Conservation (phyloP, 2,329 filamentous ascomycete species). For the Monilinia vaccinii-corymbosi region DNA sequence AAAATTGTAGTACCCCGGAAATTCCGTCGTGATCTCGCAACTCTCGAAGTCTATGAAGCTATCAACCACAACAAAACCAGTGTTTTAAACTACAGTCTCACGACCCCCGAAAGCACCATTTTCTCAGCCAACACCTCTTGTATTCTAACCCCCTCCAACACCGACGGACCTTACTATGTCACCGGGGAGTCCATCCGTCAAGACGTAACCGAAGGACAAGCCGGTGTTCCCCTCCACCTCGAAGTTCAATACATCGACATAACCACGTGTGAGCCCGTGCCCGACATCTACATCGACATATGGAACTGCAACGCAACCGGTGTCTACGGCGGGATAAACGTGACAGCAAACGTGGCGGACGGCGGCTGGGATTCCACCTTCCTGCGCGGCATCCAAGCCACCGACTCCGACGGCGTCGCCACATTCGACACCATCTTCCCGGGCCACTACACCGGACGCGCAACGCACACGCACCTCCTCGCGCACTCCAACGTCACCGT, state of each 20-base stretch:
- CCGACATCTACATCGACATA: conserved; percentile 29
- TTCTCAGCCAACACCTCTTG: conserved; percentile 39
- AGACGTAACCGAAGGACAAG: conserved; percentile 39
- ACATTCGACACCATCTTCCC: conserved; percentile 36
- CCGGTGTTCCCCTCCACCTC: conserved; percentile 39
- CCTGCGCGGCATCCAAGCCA: conserved; percentile 34
- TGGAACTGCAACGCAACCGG: conserved; percentile 35
- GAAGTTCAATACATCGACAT: conserved; percentile 45
- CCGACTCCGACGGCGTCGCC: conserved; percentile 33
- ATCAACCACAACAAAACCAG: conserved; percentile 12
- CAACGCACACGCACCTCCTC: conserved; percentile 39
- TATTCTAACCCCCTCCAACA: conserved; percentile 42
- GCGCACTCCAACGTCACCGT: conserved; percentile 29
- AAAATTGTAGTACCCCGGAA: conserved; percentile 4
- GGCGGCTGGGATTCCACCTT: conserved; percentile 29
- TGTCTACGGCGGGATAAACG: conserved; percentile 32
- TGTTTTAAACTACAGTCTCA: conserved; percentile 5
- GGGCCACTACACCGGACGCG: conserved; percentile 38
- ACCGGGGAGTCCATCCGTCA: conserved; percentile 33
- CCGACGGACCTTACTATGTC: conserved; percentile 42
- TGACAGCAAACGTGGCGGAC: conserved; percentile 8
- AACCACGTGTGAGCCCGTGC: conserved; percentile 31
- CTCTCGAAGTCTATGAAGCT: conserved; percentile 4
- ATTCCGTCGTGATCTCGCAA: conserved; percentile 9
- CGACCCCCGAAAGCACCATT: conserved; percentile 10